phyloP scores from a whole-genome alignment of 768 basidiomycete genomes.

The Artomyces pyxidatus region DNA sequence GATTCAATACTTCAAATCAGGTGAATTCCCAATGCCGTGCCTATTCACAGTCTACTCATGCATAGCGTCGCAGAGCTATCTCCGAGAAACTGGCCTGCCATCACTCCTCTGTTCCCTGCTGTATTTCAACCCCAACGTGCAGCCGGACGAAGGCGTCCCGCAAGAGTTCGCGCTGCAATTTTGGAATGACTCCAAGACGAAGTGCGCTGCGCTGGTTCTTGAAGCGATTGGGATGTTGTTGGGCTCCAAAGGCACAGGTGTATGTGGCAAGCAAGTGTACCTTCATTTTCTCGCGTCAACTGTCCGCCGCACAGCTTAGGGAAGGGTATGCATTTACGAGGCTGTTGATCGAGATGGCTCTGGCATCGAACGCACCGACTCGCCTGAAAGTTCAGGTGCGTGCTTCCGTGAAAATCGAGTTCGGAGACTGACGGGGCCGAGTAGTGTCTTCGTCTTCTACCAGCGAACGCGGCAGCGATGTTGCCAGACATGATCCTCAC shows the following conservation, averaged over 20 bases:
- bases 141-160: slow-evolving; percentile 49
- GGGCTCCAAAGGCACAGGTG: slow-evolving; percentile 57
- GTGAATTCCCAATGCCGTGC: slow-evolving; percentile 31
- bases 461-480: slow-evolving; percentile 45
- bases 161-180: slow-evolving; percentile 94
- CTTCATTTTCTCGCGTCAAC: no score
- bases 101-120: slow-evolving; percentile 58
- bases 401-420: no score
- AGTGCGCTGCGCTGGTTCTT: slow-evolving; percentile 72
- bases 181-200: slow-evolving; percentile 89
- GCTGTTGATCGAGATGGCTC: slow-evolving; percentile 77
- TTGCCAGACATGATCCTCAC: slow-evolving; percentile 62
- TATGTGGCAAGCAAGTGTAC: no score
- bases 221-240: slow-evolving; percentile 83
- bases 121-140: slow-evolving; percentile 60
- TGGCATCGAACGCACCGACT: slow-evolving; percentile 92
- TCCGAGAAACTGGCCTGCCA: slow-evolving; percentile 79
- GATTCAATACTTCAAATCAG: slow-evolving; percentile 94
- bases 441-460: slow-evolving; percentile 55
- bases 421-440: no score
- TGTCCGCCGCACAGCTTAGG: slow-evolving; percentile 42
- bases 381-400: slow-evolving; percentile 82
- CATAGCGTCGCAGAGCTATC: slow-evolving; percentile 67
- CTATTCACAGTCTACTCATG: slow-evolving; percentile 13
- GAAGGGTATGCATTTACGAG: slow-evolving; percentile 56